phyloP scores from a whole-genome alignment of 768 basidiomycete species.

The Suillus decipiens region DNA sequence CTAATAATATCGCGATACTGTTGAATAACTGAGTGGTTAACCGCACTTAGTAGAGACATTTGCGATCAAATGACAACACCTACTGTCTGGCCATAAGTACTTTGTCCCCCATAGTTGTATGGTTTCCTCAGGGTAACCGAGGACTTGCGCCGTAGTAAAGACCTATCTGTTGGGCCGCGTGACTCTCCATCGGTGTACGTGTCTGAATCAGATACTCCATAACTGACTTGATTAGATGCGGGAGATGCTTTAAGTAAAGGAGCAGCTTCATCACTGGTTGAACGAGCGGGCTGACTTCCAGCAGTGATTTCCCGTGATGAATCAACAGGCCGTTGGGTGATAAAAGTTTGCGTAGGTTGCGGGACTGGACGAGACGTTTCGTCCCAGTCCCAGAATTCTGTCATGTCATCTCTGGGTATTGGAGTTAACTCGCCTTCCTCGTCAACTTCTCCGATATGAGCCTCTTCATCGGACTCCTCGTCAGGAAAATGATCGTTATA shows the following conservation, averaged over 20 bases:
- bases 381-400: constrained; percentile 26
- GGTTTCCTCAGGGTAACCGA: constrained; percentile 16
- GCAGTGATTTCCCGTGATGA: neutral
- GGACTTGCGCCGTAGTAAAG: constrained; percentile 9
- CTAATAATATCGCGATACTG: constrained; percentile 80
- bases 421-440: constrained; percentile 10
- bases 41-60: constrained; percentile 1
- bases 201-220: neutral
- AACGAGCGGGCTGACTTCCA: neutral
- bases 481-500: constrained; percentile 45
- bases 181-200: neutral
- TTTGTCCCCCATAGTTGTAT: constrained; percentile 51
- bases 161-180: neutral
- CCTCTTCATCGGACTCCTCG: constrained; percentile 35
- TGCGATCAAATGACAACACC: constrained; percentile 20
- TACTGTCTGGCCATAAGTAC: constrained; percentile 76
- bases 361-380: constrained; percentile 11
- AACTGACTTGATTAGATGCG: neutral
- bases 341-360: constrained; percentile 1
- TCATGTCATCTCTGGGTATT: constrained; percentile 16
- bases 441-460: constrained; percentile 19
- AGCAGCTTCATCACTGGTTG: constrained; percentile 27
- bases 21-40: constrained; percentile 71
- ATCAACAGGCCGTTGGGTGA: neutral
- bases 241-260: constrained; percentile 42